Conservation (phyloP, 805 yeast genomes). For the Candida palmyrensis region DNA sequence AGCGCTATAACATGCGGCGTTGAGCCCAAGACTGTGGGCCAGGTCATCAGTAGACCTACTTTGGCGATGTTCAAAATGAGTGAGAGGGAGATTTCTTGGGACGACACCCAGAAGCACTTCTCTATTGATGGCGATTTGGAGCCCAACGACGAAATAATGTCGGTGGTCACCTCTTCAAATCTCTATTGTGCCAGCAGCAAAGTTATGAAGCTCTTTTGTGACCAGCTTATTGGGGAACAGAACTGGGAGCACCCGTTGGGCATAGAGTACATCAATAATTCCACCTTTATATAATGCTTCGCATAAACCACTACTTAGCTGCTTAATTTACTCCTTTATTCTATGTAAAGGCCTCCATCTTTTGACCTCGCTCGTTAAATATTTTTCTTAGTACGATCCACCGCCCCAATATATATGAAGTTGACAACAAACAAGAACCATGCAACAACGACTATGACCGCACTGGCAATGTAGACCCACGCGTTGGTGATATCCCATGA, state of each 20-base stretch:
- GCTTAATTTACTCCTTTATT: not conserved
- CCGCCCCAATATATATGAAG: slow-evolving; percentile 44
- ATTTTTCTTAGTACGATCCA: slow-evolving; percentile 24
- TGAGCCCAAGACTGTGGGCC: slow-evolving; percentile 14
- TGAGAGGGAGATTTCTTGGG: slow-evolving; percentile 11
- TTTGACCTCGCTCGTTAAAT: slow-evolving; percentile 1
- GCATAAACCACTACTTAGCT: not conserved
- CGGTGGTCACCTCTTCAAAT: slow-evolving; percentile 8
- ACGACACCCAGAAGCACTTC: slow-evolving; percentile 6
- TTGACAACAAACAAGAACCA: slow-evolving; percentile 77
- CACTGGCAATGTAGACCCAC: slow-evolving; percentile 81
- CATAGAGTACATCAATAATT: slow-evolving; percentile 11
- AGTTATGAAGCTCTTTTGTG: slow-evolving; percentile 16
- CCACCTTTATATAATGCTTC: not conserved
- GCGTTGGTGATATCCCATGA: slow-evolving; percentile 91
- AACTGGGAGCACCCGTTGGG: slow-evolving; percentile 18
- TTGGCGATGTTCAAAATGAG: slow-evolving; percentile 8
- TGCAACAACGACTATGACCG: slow-evolving; percentile 60
- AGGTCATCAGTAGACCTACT: slow-evolving; percentile 15
- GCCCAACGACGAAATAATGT: slow-evolving; percentile 6
- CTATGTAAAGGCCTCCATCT: not conserved
- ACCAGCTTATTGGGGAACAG: slow-evolving; percentile 12
- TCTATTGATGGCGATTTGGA: slow-evolving; percentile 8
- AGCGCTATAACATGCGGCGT: slow-evolving; percentile 13
- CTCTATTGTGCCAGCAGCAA: slow-evolving; percentile 20